Evolutionary conservation across 768 basidiomycete species (phyloP).

Genomic region (Pleurotus salmoneostramineus): DNA sequence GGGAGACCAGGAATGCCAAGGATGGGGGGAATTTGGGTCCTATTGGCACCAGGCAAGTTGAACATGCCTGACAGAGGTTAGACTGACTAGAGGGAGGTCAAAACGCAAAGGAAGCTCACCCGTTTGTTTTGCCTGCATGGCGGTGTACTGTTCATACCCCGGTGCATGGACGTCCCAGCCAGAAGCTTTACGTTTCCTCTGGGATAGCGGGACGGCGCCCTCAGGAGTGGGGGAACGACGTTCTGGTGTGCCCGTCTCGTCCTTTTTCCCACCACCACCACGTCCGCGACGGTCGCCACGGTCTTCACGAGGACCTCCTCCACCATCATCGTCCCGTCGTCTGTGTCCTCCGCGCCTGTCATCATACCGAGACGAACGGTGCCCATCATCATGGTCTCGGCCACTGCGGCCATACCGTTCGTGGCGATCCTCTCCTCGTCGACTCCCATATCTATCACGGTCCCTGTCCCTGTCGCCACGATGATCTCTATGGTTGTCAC

Average conservation of each 20-base stretch:
- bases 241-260: slow-evolving; percentile 67
- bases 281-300: slow-evolving; percentile 36
- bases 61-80: slow-evolving; percentile 65
- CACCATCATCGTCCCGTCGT: slow-evolving; percentile 31
- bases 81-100: slow-evolving; percentile 7
- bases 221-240: slow-evolving; percentile 89
- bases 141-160: slow-evolving; percentile 92
- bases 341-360: slow-evolving; percentile 44
- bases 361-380: slow-evolving; percentile 38
- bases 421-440: slow-evolving; percentile 30
- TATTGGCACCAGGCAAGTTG: slow-evolving; percentile 93
- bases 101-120: slow-evolving; percentile 42
- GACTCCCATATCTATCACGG: slow-evolving; percentile 27
- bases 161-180: slow-evolving; percentile 97
- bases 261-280: slow-evolving; percentile 46
- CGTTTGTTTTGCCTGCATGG: slow-evolving; percentile 97
- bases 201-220: slow-evolving; percentile 74
- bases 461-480: slow-evolving; percentile 36
- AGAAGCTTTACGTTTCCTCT: slow-evolving; percentile 84
- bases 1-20: slow-evolving; percentile 78
- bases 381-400: slow-evolving; percentile 42
- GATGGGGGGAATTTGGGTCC: slow-evolving; percentile 82
- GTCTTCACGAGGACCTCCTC: slow-evolving; percentile 31
- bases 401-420: slow-evolving; percentile 22
- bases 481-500: slow-evolving; percentile 43